Percentiles rank a stretch among this genome's conserved stretches.
Evolutionary conservation across 768 basidiomycete species (phyloP).

Genomic region (Hygrocybe coccinea): DNA sequence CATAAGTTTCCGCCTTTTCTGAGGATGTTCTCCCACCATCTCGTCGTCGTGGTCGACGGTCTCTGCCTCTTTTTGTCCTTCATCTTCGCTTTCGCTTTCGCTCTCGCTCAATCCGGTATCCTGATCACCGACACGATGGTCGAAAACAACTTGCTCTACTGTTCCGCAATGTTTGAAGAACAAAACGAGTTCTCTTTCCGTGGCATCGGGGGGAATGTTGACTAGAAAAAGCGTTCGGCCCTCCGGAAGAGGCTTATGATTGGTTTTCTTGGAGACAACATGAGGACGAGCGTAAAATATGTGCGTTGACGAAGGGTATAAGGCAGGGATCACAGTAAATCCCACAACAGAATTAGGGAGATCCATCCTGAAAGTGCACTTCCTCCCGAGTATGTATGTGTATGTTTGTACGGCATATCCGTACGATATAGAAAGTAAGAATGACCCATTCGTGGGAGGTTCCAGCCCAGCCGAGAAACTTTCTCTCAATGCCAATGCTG

Average conservation of each 20-base stretch:
- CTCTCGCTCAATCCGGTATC: slow-evolving; percentile 39
- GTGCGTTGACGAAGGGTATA: slow-evolving; percentile 51
- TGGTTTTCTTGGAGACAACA: slow-evolving; percentile 35
- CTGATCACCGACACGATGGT: slow-evolving; percentile 39
- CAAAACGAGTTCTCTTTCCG: slow-evolving; percentile 68
- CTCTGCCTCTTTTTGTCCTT: slow-evolving; percentile 32
- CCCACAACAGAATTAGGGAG: slow-evolving; percentile 24
- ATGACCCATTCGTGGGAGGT: too few species aligned
- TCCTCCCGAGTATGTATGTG: too few species aligned
- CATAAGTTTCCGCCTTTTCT: slow-evolving; percentile 37
- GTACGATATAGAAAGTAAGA: too few species aligned
- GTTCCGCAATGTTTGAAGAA: slow-evolving; percentile 78
- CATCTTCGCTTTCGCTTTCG: slow-evolving; percentile 42
- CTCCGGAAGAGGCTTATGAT: slow-evolving; percentile 37
- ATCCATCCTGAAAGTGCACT: not conserved
- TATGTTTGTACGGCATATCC: too few species aligned
- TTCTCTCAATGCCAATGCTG: too few species aligned
- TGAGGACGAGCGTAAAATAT: slow-evolving; percentile 77
- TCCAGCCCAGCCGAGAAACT: too few species aligned
- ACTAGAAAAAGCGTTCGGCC: slow-evolving; percentile 82
- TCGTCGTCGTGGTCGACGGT: slow-evolving; percentile 26
- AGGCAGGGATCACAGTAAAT: slow-evolving; percentile 45
- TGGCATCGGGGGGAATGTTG: slow-evolving; percentile 85
- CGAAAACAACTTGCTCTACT: slow-evolving; percentile 70
- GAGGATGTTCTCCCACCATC: slow-evolving; percentile 29